phyloP scores from a whole-genome alignment of 257 asterid genomes.

The Lycium ferocissimum region DNA sequence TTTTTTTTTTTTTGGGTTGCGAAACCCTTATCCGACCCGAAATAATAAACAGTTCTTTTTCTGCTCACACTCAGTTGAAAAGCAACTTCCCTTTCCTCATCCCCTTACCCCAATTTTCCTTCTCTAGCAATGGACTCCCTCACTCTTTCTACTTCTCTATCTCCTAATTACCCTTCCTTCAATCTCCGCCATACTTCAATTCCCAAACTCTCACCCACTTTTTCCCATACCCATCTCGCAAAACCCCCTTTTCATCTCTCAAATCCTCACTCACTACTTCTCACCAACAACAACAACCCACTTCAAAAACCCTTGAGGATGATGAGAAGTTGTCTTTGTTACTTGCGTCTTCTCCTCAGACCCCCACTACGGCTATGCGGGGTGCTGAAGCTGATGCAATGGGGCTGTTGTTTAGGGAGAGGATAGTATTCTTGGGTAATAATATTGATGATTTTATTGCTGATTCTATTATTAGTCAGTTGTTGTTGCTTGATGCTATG shows the following conservation, averaged over 20 bases:
- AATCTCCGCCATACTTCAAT: background rate
- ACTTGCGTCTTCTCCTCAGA: slow-evolving; percentile 54
- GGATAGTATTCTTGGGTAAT: slow-evolving; percentile 87
- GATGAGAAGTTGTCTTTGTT: slow-evolving; percentile 48
- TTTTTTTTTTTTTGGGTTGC: background rate
- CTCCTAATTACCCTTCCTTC: slow-evolving; percentile 25
- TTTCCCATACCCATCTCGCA: slow-evolving; percentile 36
- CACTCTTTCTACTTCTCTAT: slow-evolving; percentile 62
- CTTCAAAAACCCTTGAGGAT: slow-evolving; percentile 38
- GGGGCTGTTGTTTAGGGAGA: slow-evolving; percentile 85
- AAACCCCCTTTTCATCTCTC: slow-evolving; percentile 37
- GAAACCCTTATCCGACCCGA: slow-evolving; percentile 18
- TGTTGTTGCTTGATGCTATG: slow-evolving; percentile 82
- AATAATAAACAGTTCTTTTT: background rate
- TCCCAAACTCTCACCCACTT: background rate
- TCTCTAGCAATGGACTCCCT: slow-evolving; percentile 58
- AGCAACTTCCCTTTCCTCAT: slow-evolving; percentile 24
- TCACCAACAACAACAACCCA: slow-evolving; percentile 35
- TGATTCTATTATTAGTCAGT: slow-evolving; percentile 86
- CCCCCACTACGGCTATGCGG: slow-evolving; percentile 67
- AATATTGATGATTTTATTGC: slow-evolving; percentile 82
- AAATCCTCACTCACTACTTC: slow-evolving; percentile 37
- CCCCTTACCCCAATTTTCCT: slow-evolving; percentile 32
- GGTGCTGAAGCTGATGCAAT: slow-evolving; percentile 82
- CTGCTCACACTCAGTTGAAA: background rate